phyloP scores from a whole-genome alignment of 345 rosid species.

The Brassica rapa region DNA sequence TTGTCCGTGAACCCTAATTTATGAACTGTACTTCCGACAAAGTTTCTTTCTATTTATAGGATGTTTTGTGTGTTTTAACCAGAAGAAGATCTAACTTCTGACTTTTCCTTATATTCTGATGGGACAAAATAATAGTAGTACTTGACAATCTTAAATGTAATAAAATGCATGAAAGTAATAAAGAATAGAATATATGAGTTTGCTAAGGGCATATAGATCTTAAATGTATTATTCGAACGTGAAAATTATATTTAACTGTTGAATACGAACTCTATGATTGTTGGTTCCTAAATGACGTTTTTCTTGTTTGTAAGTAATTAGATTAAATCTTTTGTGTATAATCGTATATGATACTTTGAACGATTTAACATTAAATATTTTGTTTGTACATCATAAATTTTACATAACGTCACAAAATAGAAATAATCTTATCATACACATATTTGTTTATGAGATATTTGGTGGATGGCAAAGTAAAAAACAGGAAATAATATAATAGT shows the following conservation, averaged over 20 bases:
- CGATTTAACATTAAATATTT: not conserved
- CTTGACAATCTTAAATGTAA: not conserved
- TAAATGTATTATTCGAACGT: not conserved
- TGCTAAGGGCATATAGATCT: not conserved
- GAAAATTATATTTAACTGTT: not conserved
- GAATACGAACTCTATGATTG: not conserved
- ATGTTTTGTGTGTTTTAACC: slow-evolving; percentile 15
- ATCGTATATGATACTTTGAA: not conserved
- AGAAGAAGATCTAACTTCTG: slow-evolving; percentile 15
- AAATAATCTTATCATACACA: not conserved
- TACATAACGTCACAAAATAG: not conserved
- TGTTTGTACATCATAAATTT: not conserved
- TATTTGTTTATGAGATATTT: not conserved
- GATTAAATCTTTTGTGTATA: not conserved
- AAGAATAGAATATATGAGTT: not conserved
- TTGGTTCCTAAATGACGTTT: not conserved
- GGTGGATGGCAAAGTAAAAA: not conserved
- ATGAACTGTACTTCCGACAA: slow-evolving; percentile 36
- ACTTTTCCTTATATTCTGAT: slow-evolving; percentile 22
- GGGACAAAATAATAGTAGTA: slow-evolving; percentile 20
- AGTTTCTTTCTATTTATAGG: slow-evolving; percentile 24
- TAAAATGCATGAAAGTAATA: too few relatives aligned
- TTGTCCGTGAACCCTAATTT: slow-evolving; percentile 36
- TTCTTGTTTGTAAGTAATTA: not conserved
- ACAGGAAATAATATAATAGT: not conserved